Evolutionary conservation across 805 yeast genomes (phyloP).

Genomic region (Metschnikowia lochheadii): DNA sequence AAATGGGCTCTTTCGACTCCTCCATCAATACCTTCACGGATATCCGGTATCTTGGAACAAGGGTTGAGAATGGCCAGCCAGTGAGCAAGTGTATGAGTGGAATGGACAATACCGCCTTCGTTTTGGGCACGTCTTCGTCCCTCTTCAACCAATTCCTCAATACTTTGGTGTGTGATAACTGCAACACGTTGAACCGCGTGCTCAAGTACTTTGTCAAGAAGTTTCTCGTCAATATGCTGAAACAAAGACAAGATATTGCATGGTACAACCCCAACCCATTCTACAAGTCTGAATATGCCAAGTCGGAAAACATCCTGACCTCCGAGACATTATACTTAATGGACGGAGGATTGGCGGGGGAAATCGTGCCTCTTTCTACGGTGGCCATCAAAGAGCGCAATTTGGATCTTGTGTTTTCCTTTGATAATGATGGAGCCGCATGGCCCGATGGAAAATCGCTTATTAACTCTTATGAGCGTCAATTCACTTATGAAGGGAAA

Average conservation of each 20-base stretch:
- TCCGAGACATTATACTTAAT: conserved; percentile 33
- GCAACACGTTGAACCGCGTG: conserved; percentile 22
- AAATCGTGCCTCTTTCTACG: conserved; percentile 32
- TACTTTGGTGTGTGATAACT: conserved; percentile 33
- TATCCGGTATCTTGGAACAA: conserved; percentile 34
- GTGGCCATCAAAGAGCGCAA: conserved; percentile 31
- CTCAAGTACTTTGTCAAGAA: conserved; percentile 24
- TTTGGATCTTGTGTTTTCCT: conserved; percentile 36
- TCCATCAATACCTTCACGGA: conserved; percentile 38
- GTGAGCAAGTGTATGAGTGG: conserved; percentile 28
- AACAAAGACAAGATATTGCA: conserved; percentile 29
- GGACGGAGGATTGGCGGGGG: conserved; percentile 41
- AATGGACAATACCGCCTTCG: conserved; percentile 38
- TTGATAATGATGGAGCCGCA: conserved; percentile 27
- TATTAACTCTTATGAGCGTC: conserved; percentile 31
- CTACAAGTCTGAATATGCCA: conserved; percentile 26
- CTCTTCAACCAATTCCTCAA: conserved; percentile 35
- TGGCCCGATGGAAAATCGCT: conserved; percentile 37
- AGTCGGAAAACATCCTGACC: conserved; percentile 21
- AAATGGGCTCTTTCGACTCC: conserved; percentile 40
- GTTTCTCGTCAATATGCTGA: conserved; percentile 26
- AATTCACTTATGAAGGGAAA: conserved; percentile 42
- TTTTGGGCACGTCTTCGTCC: conserved; percentile 38
- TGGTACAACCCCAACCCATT: conserved; percentile 37
- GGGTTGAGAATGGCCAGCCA: conserved; percentile 30